These are phyloP conservation scores for Acanthamoeba royreba DNA, from an alignment of 208 protist genomes.

Conservation along the genomic window DNA sequence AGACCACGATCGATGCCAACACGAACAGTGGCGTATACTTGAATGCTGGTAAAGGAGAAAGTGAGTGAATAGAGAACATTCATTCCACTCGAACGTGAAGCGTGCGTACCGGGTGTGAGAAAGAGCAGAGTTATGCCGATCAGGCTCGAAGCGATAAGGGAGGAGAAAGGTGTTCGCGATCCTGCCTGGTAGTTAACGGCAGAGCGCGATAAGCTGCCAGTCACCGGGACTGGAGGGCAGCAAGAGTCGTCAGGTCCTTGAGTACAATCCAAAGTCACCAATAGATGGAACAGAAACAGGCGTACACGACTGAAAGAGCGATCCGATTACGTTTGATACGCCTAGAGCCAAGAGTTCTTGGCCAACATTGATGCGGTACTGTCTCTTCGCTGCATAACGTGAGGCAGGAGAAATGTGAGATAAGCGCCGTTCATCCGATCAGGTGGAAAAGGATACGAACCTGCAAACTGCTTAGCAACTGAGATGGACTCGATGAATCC, in stretches of 20 bases:
- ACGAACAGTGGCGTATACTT: neutral
- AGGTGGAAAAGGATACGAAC: neutral
- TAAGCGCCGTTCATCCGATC: neutral
- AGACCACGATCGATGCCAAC: neutral
- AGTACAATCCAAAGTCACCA: neutral
- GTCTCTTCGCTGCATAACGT: neutral
- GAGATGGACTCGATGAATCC: constrained; percentile 10
- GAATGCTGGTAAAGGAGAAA: neutral
- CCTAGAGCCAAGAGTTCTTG: neutral
- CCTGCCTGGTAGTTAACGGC: neutral
- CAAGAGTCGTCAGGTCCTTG: no score
- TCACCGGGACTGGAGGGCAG: neutral
- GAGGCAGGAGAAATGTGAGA: neutral
- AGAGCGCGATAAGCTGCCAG: neutral
- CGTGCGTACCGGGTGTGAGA: no score
- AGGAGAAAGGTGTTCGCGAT: neutral
- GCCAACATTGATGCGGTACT: neutral
- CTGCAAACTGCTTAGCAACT: neutral
- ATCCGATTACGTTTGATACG: neutral
- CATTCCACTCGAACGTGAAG: neutral
- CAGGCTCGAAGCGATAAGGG: neutral
- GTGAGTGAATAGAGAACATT: neutral
- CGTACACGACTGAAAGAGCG: neutral
- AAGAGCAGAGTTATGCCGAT: neutral
- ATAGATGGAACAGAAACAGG: no score